Evolutionary conservation across 2,329 filamentous ascomycete genomes (phyloP).

Genomic region (Decorospora gaudefroyi): DNA sequence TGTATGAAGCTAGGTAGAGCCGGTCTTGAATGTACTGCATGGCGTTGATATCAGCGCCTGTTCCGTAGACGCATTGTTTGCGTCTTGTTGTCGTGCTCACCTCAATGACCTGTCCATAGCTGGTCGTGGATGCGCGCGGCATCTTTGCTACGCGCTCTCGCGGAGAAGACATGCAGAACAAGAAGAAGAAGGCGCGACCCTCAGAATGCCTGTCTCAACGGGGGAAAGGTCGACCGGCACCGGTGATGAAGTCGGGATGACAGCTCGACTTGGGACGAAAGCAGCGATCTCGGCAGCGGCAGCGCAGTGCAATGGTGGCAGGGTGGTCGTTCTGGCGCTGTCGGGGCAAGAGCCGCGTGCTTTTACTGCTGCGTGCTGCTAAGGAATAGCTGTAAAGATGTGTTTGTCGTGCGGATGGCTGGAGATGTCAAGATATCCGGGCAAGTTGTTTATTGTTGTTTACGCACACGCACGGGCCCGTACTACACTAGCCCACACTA

Average conservation of each 20-base stretch:
- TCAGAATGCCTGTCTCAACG: slow-evolving; percentile 7
- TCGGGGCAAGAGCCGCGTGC: slow-evolving; percentile 27
- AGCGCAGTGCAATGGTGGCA: slow-evolving; percentile 18
- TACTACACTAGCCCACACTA: too few species aligned
- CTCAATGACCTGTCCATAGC: slow-evolving; percentile 88
- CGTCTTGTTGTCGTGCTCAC: slow-evolving; percentile 66
- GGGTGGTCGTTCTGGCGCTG: slow-evolving; percentile 20
- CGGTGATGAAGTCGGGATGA: slow-evolving; percentile 9
- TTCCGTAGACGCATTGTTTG: slow-evolving; percentile 28
- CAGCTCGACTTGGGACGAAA: slow-evolving; percentile 25
- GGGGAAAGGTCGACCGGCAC: slow-evolving; percentile 19
- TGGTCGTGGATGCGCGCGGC: slow-evolving; percentile 49
- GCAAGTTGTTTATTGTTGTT: slow-evolving; percentile 37
- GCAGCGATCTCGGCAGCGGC: slow-evolving; percentile 19
- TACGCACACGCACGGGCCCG: slow-evolving; percentile 19
- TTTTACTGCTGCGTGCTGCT: slow-evolving; percentile 24
- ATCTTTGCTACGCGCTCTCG: slow-evolving; percentile 35
- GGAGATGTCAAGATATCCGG: slow-evolving; percentile 33
- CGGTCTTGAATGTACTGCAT: slow-evolving; percentile 66
- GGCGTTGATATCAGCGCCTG: slow-evolving; percentile 14
- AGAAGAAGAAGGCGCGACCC: slow-evolving; percentile 22
- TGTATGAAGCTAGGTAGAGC: slow-evolving; percentile 91
- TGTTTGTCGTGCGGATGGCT: slow-evolving; percentile 36
- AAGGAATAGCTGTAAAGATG: slow-evolving; percentile 49
- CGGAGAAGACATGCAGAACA: slow-evolving; percentile 33